phyloP scores from a whole-genome alignment of 31 red algal genomes.

The Endocladia muricata region DNA sequence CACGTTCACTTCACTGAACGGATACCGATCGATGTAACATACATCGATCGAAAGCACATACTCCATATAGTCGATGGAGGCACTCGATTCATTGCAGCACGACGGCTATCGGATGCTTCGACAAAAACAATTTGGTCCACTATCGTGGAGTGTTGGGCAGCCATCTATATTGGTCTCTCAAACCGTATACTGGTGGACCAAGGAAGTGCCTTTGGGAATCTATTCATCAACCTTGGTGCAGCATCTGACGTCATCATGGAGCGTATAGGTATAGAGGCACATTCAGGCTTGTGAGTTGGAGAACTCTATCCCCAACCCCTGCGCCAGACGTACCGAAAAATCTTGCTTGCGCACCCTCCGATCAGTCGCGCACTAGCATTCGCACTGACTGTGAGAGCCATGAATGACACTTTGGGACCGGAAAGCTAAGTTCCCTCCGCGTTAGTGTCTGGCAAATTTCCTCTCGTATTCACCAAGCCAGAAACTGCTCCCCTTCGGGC shows the following conservation, averaged over 20 bases:
- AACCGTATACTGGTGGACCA: slow-evolving; percentile 13
- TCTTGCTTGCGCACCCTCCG: background rate
- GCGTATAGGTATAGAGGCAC: background rate
- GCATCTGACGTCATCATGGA: background rate
- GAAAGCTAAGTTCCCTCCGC: slow-evolving; percentile 3
- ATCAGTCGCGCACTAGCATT: background rate
- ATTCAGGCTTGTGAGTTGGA: slow-evolving; percentile 12
- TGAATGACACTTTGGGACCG: slow-evolving; percentile 21
- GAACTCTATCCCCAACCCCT: slow-evolving; percentile 29
- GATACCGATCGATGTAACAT: background rate
- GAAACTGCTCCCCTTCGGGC: background rate
- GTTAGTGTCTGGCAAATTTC: slow-evolving; percentile 26
- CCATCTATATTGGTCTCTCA: slow-evolving; percentile 3
- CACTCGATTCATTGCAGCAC: background rate
- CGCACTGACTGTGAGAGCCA: slow-evolving; percentile 2
- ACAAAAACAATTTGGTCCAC: background rate
- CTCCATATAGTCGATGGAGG: background rate
- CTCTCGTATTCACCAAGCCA: background rate
- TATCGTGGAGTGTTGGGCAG: background rate
- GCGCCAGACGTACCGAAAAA: slow-evolving; percentile 13
- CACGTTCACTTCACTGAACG: background rate
- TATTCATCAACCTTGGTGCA: background rate
- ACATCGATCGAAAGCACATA: background rate
- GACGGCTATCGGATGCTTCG: background rate
- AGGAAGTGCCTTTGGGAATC: background rate